Base-by-base conservation (phyloP, 805 yeast species). In the Myxozyma kluyveri region DNA sequence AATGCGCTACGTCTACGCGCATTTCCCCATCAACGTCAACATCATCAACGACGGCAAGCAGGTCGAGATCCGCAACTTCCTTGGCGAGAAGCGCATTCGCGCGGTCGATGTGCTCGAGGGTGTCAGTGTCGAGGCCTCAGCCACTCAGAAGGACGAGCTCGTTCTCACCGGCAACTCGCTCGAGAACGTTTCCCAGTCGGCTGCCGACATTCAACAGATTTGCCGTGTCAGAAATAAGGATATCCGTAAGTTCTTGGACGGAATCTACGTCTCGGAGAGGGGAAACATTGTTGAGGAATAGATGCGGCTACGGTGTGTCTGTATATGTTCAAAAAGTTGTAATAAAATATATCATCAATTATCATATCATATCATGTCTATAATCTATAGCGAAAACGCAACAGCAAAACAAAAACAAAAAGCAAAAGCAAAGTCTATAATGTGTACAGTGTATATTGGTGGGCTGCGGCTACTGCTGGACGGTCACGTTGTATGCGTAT, bases 1-100 rank as follows among this genome's bases (percentile, higher is more conserved):
- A 87, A 86, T 93, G 97, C 89, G 98, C 83, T 90, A 88, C 77
- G 99, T 93, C 63, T 95, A 91, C 75, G 99, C 99, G 84, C 99
- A 93, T 88, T 93, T 93, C 96, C 99, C 99, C 76, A 93, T 95
- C 79, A 93, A 93, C 79, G 96, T 93, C 67, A 91, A 90, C 82
- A 75, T 89, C 66, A 73, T 86, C 72, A 88, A 86, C 64, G 78
- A 80, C 69, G 91, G 91, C 55, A 76, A 80, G 62, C 81, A 70
- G 70, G 86, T 91, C 68, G 98, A 93, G 82, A 90, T 93, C 82
- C 90, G 98, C 88, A 93, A 93, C 83, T 93, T 88, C 86, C 84
- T 93, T 79, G 99, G 99, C 80, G 98, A 93, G 83, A 93, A 89
- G 86, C 83, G 88, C 78, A 95, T 90, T 65, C 88, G 98, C 84